phyloP scores from a whole-genome alignment of 2,329 filamentous ascomycete species.

The Apiospora koreana region DNA sequence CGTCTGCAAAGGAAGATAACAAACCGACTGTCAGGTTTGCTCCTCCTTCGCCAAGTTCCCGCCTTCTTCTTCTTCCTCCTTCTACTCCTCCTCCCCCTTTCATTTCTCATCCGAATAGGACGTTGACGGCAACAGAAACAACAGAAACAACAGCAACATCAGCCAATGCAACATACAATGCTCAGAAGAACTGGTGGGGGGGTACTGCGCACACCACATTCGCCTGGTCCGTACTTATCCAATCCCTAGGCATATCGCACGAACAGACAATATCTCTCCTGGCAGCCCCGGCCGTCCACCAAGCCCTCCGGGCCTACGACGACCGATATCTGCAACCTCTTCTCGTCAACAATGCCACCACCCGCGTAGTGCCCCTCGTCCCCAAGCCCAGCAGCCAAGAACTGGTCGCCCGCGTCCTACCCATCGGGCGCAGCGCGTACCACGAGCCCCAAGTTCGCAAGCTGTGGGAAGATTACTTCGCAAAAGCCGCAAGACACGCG shows the following conservation, averaged over 20 bases:
- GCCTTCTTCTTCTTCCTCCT: too few species aligned
- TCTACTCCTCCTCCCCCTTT: too few species aligned
- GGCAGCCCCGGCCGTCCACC: neutral
- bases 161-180: neutral
- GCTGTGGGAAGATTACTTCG: neutral
- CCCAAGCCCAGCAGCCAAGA: neutral
- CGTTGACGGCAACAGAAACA: too few species aligned
- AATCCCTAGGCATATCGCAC: neutral
- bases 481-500: neutral
- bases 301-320: neutral
- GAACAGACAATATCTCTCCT: neutral
- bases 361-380: too few species aligned
- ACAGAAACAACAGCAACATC: too few species aligned
- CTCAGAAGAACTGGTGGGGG: neutral
- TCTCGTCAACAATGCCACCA: neutral
- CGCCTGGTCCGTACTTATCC: neutral
- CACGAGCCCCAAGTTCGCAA: neutral
- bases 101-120: too few species aligned
- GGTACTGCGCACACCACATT: neutral
- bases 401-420: neutral
- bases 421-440: neutral
- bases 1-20: too few species aligned
- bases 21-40: neutral
- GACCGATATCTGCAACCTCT: neutral
- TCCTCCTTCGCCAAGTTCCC: too few species aligned